Percentiles rank a stretch among this genome's conserved stretches.
Conservation (phyloP, 2,329 filamentous ascomycete species). For the Aspergillus sp. region DNA sequence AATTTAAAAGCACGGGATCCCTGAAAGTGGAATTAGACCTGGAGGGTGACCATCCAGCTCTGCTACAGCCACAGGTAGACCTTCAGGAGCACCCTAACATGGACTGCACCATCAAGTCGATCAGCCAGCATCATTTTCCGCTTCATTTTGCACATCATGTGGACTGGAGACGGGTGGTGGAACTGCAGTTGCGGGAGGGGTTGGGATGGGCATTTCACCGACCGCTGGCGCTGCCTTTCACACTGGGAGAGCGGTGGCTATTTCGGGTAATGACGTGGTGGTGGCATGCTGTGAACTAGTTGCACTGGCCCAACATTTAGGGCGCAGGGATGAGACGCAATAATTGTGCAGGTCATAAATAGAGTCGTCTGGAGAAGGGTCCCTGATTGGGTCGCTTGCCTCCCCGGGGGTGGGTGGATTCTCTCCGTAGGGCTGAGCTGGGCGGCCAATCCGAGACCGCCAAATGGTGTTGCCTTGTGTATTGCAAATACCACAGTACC, state of each 20-base stretch:
- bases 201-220: constrained; percentile 18
- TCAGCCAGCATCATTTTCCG: constrained; percentile 23
- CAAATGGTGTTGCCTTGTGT: constrained; percentile 1
- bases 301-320: not conserved
- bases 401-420: not conserved
- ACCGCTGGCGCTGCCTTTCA: constrained; percentile 18
- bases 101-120: constrained; percentile 19
- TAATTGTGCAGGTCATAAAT: not conserved
- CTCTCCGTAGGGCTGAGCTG: not conserved
- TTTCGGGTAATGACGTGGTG: constrained; percentile 19
- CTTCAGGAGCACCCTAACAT: constrained; percentile 19
- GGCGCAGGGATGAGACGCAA: not conserved
- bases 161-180: constrained; percentile 20
- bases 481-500: not conserved
- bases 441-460: not conserved
- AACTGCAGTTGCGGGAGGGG: constrained; percentile 20
- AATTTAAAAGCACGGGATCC: constrained; percentile 13
- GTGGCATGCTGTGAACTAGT: constrained; percentile 13
- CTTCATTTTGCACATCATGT: constrained; percentile 23
- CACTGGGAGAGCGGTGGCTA: constrained; percentile 14
- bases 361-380: not conserved
- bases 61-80: constrained; percentile 19
- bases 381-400: not conserved
- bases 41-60: constrained; percentile 13
- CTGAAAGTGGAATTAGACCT: constrained; percentile 19